phyloP scores from a whole-genome alignment of 2,329 filamentous ascomycete species.

The Sclerotinia minor region DNA sequence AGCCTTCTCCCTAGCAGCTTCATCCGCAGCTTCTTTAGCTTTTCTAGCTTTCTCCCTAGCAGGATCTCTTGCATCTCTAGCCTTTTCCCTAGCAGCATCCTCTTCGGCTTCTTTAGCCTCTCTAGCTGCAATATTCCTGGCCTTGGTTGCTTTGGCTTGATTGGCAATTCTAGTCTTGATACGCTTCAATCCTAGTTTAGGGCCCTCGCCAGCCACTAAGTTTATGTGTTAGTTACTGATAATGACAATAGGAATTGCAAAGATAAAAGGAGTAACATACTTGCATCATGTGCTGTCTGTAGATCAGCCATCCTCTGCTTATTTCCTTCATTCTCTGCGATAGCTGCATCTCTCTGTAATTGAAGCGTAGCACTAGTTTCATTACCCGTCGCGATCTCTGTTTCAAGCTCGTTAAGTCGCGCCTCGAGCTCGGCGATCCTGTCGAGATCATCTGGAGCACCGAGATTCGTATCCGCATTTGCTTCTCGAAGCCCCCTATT shows the following conservation, averaged over 20 bases:
- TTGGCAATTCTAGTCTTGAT: conserved; percentile 19
- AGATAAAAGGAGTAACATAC: neutral
- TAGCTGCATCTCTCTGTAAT: conserved; percentile 13
- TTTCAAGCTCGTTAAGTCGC: neutral
- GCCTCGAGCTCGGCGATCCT: neutral
- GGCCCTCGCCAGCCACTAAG: conserved; percentile 12
- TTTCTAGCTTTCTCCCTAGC: neutral
- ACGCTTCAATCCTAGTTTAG: conserved; percentile 18
- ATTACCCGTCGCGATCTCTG: neutral
- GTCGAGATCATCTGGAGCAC: neutral
- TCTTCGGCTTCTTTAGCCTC: neutral
- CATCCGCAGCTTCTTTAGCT: neutral
- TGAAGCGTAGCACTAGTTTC: conserved; percentile 6
- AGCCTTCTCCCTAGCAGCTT: neutral
- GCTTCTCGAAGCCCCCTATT: neutral
- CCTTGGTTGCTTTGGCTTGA: conserved; percentile 5
- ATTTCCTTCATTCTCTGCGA: neutral
- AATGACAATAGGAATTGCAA: neutral
- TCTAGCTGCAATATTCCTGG: conserved; percentile 3
- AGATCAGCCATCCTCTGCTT: neutral
- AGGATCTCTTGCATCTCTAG: neutral
- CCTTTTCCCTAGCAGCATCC: neutral
- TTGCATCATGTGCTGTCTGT: conserved; percentile 6
- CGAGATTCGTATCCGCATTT: rapidly evolving
- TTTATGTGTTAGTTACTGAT: neutral